phyloP scores from a whole-genome alignment of 2,329 filamentous ascomycete genomes.

The Talaromyces sp. region DNA sequence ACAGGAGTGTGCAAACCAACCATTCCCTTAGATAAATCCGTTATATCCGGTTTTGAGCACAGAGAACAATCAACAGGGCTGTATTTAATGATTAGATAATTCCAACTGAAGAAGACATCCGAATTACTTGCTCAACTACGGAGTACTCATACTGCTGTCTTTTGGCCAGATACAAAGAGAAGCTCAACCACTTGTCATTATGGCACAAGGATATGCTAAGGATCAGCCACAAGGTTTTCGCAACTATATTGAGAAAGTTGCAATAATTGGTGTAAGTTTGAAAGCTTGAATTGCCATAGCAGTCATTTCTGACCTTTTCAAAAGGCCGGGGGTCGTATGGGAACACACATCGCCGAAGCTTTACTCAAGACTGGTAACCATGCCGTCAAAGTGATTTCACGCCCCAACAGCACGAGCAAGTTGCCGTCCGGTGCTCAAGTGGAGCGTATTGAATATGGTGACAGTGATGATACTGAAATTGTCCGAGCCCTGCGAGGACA shows the following conservation, averaged over 20 bases:
- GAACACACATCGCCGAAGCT: background rate
- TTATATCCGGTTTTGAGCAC: background rate
- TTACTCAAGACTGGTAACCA: conserved; percentile 13
- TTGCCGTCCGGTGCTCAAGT: background rate
- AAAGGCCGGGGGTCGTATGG: conserved; percentile 12
- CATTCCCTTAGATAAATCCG: background rate
- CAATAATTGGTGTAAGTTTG: conserved; percentile 12
- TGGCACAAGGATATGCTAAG: conserved; percentile 4
- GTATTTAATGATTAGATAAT: background rate
- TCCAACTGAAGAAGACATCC: background rate
- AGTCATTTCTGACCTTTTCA: background rate
- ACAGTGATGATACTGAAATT: conserved; percentile 40
- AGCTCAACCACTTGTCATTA: background rate
- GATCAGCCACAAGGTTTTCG: conserved; percentile 8
- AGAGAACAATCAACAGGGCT: background rate
- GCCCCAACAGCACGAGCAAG: background rate
- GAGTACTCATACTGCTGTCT: background rate
- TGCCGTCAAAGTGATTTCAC: conserved; percentile 9
- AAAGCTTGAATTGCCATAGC: background rate
- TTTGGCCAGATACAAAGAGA: background rate
- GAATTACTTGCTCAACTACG: background rate
- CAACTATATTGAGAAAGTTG: conserved; percentile 8
- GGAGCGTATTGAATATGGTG: conserved; percentile 24
- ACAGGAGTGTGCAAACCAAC: background rate
- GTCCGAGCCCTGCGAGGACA: conserved; percentile 54